phyloP scores from a whole-genome alignment of 192 early-diverging fungal genomes.

The Backusella australiensis region DNA sequence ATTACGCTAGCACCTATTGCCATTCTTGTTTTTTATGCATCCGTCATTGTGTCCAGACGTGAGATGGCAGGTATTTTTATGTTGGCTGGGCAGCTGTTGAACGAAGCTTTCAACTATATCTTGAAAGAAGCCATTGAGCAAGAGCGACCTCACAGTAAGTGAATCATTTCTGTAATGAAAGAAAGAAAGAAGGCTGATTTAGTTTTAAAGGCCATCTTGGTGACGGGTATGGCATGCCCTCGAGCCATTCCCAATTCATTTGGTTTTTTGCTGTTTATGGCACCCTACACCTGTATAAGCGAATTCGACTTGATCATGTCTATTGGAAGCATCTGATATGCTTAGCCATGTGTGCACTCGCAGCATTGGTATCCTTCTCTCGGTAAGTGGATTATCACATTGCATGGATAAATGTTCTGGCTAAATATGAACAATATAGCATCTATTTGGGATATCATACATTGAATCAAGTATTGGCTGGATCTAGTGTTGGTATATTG shows the following conservation, averaged over 20 bases:
- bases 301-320: conserved; percentile 27
- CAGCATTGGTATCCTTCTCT: conserved; percentile 26
- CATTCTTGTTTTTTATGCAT: conserved; percentile 67
- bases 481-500: conserved; percentile 49
- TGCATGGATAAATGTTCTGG: background rate
- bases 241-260: conserved; percentile 79
- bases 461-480: conserved; percentile 65
- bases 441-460: conserved; percentile 78
- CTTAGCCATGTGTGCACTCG: conserved; percentile 15
- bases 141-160: conserved; percentile 62
- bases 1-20: conserved; percentile 63
- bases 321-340: conserved; percentile 15
- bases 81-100: conserved; percentile 67
- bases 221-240: conserved; percentile 84
- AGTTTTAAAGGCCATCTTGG: conserved; percentile 56
- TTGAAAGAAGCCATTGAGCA: conserved; percentile 62
- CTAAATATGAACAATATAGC: conserved; percentile 26
- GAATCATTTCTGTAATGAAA: background rate
- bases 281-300: conserved; percentile 47
- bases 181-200: background rate
- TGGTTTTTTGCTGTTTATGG: conserved; percentile 66
- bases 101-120: conserved; percentile 61
- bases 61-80: conserved; percentile 58
- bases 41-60: conserved; percentile 57
- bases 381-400: conserved; percentile 12